Evolutionary conservation across 768 basidiomycete species (phyloP), one percentile per base, ranked within the genome.

Genomic region (Xerocomus potaroensis): DNA sequence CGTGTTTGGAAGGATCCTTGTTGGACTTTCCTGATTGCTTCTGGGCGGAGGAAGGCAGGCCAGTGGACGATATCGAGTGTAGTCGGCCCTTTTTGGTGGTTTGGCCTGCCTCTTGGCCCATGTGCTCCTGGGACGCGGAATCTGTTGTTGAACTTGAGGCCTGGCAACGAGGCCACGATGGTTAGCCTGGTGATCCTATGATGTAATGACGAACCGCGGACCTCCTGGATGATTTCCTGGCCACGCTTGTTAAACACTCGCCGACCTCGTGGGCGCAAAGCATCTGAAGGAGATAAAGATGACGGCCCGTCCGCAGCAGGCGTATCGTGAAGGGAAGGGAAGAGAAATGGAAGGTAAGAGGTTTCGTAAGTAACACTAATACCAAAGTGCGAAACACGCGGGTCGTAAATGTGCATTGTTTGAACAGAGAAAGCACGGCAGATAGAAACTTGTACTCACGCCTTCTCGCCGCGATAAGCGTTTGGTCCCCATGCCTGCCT

Each of bases 291-390:
- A 43, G 55, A 55, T 55, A 53, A 30, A 45, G 55, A 49, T 40
- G 64, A 55, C 43, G 49, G 48, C 19, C 47, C 49, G 26, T 59
- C 49, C 36, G 55, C 58, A 48, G 57, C 39, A 41, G 51, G n/a
- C n/a, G n/a, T 56, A 45, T 63, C 62, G 8, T 56, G 52, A 41
- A 62, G 50, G 34, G 73, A 66, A 44, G 73, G 65, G 54, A 81
- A 83, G 15, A 84, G 63, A 62, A 85, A 85, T 4, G 83, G 83
- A 22, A 84, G 61, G 62, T 83, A 84, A 1, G 83, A 85, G 14
- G 72, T 56, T 61, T 85, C 83, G 56, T 83, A 73, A 33, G 72
- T 65, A 42, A 78, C 68, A 31, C 56, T 61, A 43, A 48, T 49
- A 48, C 51, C 46, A 27, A 5, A 10, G 26, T 27, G n/a, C n/a